Base-by-base conservation (phyloP, 1,139 yeast species). In the Lizanozyma gosingica region DNA sequence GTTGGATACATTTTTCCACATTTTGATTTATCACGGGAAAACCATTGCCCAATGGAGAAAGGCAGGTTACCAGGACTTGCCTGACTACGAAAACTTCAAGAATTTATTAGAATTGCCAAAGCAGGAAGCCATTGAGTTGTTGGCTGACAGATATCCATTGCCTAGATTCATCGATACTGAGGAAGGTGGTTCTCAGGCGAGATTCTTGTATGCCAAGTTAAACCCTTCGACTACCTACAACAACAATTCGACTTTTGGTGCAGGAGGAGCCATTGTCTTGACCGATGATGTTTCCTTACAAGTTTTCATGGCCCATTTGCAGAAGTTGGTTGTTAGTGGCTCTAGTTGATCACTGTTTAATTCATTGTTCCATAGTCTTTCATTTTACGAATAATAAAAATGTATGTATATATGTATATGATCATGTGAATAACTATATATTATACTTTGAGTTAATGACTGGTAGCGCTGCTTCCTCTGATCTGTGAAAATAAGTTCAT, bases 181-280 rank as follows among this genome's bases (percentile, higher is more conserved):
- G 59, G 96, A 88, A 53, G 97, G 97, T 55, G 97, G 96, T 40
- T 88, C 97, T 22, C 98, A 92, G 68, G 97, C 97, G 2, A 82
- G 98, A 68, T 92, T 92, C 74, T 75, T 92, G 64, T 79, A 87
- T 59, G 86, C 97, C 39, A 90, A 87, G 66, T 78, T 92, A 62
- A 92, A 92, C 62, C 97, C 98, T 38, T 83, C 95, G 39, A 86
- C 86, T 47, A 83, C 92, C 36, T 85, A 83, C 62, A 81, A 76
- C 55, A 71, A 72, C 44, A 68, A 73, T 47, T 83, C 47, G 41
- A 48, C 43, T 32, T 50, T 71, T 36, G 66, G 65, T 42, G 79
- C 78, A 37, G 63, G 76, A 15, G 17, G 35, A 18, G 88, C 94
- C 15, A 87, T 87, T 52, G 96, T 90, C 37, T 78, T 90, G 58